Evolutionary conservation across 306 rosid species (phyloP).

Genomic region (Vicia faba): DNA sequence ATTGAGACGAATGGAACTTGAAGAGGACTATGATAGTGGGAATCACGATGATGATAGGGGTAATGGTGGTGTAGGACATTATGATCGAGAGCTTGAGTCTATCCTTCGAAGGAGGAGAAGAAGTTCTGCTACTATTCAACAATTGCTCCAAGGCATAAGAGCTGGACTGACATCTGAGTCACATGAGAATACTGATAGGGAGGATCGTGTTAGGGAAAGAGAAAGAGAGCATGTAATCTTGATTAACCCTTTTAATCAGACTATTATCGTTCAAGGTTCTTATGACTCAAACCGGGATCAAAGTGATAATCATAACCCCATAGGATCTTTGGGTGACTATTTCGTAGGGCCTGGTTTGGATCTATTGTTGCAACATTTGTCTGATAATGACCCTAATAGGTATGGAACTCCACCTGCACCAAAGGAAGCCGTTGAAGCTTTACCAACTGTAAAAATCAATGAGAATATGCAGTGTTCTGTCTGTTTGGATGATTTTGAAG

Average conservation of each 20-base stretch:
- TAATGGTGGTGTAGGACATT: slow-evolving; percentile 34
- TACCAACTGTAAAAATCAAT: slow-evolving; percentile 54
- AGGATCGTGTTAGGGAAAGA: slow-evolving; percentile 40
- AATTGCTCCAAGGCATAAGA: slow-evolving; percentile 74
- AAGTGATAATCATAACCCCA: slow-evolving; percentile 45
- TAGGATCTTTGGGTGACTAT: slow-evolving; percentile 74
- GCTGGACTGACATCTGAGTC: slow-evolving; percentile 63
- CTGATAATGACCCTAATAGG: slow-evolving; percentile 79
- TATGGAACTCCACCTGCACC: slow-evolving; percentile 79
- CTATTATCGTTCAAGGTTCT: slow-evolving; percentile 61
- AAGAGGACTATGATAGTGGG: slow-evolving; percentile 46
- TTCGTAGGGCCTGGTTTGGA: slow-evolving; percentile 77
- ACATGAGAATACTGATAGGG: slow-evolving; percentile 48
- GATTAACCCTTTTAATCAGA: slow-evolving; percentile 65
- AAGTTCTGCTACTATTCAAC: slow-evolving; percentile 67
- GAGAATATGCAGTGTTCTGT: slow-evolving; percentile 71
- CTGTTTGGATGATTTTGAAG: slow-evolving; percentile 77
- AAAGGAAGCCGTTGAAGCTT: slow-evolving; percentile 70
- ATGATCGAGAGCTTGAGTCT: slow-evolving; percentile 60
- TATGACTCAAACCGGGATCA: slow-evolving; percentile 43
- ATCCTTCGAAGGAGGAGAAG: slow-evolving; percentile 68
- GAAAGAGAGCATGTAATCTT: slow-evolving; percentile 63
- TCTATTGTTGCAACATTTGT: slow-evolving; percentile 73
- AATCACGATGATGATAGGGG: slow-evolving; percentile 32
- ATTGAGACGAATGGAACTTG: slow-evolving; percentile 49